These are phyloP conservation scores for Endoconidiophora polonica DNA, from an alignment of 2,329 filamentous ascomycete genomes.

Conservation along the genomic window DNA sequence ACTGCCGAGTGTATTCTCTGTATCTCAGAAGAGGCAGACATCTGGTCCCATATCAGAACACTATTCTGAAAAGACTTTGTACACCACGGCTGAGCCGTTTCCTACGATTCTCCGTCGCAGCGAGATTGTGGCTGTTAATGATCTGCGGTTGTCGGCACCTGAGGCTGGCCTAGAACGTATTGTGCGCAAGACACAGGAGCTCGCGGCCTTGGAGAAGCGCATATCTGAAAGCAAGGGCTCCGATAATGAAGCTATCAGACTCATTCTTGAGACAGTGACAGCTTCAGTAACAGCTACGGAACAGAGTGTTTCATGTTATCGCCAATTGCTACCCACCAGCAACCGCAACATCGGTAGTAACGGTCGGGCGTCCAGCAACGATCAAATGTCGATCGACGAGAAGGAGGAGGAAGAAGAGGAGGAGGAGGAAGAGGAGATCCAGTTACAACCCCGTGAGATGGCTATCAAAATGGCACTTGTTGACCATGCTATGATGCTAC, in stretches of 20 bases:
- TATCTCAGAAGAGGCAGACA: slow-evolving; percentile 55
- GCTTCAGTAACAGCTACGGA: slow-evolving; percentile 62
- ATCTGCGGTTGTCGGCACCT: slow-evolving; percentile 52
- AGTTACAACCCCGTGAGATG: slow-evolving; percentile 47
- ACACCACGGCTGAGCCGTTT: slow-evolving; percentile 70
- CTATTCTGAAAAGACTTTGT: slow-evolving; percentile 68
- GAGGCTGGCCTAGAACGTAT: slow-evolving; percentile 87
- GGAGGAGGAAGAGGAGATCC: slow-evolving; percentile 27
- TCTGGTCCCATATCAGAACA: slow-evolving; percentile 54
- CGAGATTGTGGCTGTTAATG: slow-evolving; percentile 57
- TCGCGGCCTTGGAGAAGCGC: slow-evolving; percentile 58
- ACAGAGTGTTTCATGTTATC: slow-evolving; percentile 65
- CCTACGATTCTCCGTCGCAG: slow-evolving; percentile 80
- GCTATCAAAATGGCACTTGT: slow-evolving; percentile 72
- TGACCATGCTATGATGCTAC: slow-evolving; percentile 77
- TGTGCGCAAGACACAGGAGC: slow-evolving; percentile 75
- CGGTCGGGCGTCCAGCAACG: slow-evolving; percentile 21
- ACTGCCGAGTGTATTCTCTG: slow-evolving; percentile 61
- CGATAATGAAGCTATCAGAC: slow-evolving; percentile 50
- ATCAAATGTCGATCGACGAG: slow-evolving; percentile 18
- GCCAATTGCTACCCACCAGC: slow-evolving; percentile 47
- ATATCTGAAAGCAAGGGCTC: slow-evolving; percentile 39
- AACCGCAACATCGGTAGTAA: slow-evolving; percentile 17
- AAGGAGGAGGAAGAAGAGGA: slow-evolving; percentile 20
- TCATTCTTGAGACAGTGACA: slow-evolving; percentile 58